Base-by-base conservation (phyloP, 306 rosid genomes). In the Ochetophila trinervis region DNA sequence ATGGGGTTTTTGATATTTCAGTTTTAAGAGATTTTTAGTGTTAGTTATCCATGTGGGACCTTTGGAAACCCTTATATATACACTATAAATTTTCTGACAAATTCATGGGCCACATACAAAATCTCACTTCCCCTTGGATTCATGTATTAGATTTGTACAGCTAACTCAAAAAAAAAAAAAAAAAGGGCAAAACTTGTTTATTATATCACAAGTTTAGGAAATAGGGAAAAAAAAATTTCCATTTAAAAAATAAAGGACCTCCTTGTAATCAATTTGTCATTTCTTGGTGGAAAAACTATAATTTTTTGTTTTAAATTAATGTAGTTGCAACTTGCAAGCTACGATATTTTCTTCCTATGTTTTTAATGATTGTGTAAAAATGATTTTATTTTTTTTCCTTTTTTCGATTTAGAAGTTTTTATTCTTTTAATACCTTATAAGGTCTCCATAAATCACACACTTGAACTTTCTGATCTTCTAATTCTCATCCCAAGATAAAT, bases 101-200 rank as follows among this genome's bases (percentile, higher is more conserved):
- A 34, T 69, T 68, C 57, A 63, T 68, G 80, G 61, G 52, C 64
- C 75, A 64, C 22, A 1, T 50, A 54, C 77, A 69, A 71, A 79
- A 60, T 72, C 73, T 63, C 53, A 68, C 87, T 68, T 71, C 60
- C 18, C 56, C 50, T 13, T 0, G 48, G 32, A 16, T 34, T 40
- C 11, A 16, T 32, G 7, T 10, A 21, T 59, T 60, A 5, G 50
- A 44, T 67, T 62, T 57, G 37, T 53, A 52, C 61, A 22, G 7
- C 10, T 53, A 7, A 17, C 2, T 11, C 7, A 13, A 20, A 17
- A n/a, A 15, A 11, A 47, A 18, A 22, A 58, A 10, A 37, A 17
- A 50, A 50, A 50, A 50, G 4, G 4, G 4, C 32, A 27, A 27
- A 27, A 50, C 21, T 50, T 17, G 20, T 17, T n/a, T 16, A 19